Percentiles rank a stretch among this genome's conserved stretches.
Evolutionary conservation across 1,284 basidiomycete genomes (phyloP).

Genomic region (Anthracocystis panici-leucophaei): DNA sequence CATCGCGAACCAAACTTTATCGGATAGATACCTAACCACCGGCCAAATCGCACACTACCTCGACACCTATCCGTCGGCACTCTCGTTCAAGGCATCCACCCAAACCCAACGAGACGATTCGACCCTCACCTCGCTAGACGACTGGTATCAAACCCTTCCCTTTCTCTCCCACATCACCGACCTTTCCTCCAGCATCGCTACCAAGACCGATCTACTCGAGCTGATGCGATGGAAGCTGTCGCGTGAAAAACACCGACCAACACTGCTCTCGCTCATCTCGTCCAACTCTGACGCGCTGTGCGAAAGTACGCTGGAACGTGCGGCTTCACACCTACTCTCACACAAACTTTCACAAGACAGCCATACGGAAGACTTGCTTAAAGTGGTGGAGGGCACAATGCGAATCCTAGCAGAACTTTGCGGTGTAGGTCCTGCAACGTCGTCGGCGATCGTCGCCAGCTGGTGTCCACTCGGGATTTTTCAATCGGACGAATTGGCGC

Average conservation of each 20-base stretch:
- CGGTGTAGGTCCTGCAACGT: conserved; percentile 45
- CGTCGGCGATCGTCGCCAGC: conserved; percentile 27
- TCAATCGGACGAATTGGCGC: conserved; percentile 28
- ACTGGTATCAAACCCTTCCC: conserved; percentile 27
- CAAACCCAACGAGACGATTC: background rate
- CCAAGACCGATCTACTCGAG: conserved; percentile 17
- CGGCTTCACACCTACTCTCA: conserved; percentile 6
- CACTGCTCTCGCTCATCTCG: conserved; percentile 15
- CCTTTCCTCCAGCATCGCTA: background rate
- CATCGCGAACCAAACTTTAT: background rate
- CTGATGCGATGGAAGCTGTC: conserved; percentile 44
- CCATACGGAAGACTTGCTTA: background rate
- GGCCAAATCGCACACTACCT: background rate
- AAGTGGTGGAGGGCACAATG: conserved; percentile 9
- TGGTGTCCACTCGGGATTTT: conserved; percentile 17
- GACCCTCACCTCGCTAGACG: conserved; percentile 12
- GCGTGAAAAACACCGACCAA: conserved; percentile 33
- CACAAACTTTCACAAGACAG: background rate
- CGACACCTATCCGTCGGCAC: conserved; percentile 8
- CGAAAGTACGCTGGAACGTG: background rate
- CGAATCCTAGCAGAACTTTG: conserved; percentile 19
- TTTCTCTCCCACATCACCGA: background rate
- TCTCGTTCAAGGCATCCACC: background rate
- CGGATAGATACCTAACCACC: background rate
- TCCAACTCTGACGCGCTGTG: conserved; percentile 20